Evolutionary conservation across 2,329 filamentous ascomycete species (phyloP), one percentile per base, ranked within the genome.

Genomic region (Calycina herbarum): DNA sequence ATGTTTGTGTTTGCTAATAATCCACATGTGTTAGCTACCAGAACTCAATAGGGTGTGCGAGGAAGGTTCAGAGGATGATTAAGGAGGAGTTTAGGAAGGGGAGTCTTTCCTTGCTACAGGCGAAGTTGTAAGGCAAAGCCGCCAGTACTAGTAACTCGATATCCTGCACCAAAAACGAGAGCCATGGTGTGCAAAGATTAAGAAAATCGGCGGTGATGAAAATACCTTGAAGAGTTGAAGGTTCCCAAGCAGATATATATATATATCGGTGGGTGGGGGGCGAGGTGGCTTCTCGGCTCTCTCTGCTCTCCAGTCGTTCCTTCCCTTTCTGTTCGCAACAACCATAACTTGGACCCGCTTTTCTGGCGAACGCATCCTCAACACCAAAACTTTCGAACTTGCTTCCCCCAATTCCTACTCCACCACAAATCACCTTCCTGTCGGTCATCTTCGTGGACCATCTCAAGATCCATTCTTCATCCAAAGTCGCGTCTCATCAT

Each of bases 11-110:
- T 29, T 29, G 27, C 27, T 29, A 29, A 29, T 29, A 29, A 29
- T 4, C 2, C 27, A 29, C 27, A 1, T 29, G 27, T 4, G 1
- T 15, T 40, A 40, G 81, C 61, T 80, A 74, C 70, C 74, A 75
- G 63, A 72, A 70, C 56, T 73, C 71, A 48, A 63, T 72, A 64
- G 73, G 73, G 2, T 71, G 70, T 65, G 70, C 73, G 31, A 71
- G 68, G 62, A 70, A 71, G 63, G 72, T 74, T 20, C 54, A 65
- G 38, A 54, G 54, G 15, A 40, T 40, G 38, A 15, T 40, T 17
- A 15, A 5, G 11, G 38, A 40, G 38, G 38, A 40, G 5, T 17
- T 40, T 40, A 13, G 38, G 38, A 40, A 1, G 13, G 13, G 38
- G 13, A 11, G 17, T 2, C 13, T 40, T 4, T 40, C 11, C 13